phyloP scores from a whole-genome alignment of 2,329 filamentous ascomycete genomes.

The Thielaviopsis punctulata region DNA sequence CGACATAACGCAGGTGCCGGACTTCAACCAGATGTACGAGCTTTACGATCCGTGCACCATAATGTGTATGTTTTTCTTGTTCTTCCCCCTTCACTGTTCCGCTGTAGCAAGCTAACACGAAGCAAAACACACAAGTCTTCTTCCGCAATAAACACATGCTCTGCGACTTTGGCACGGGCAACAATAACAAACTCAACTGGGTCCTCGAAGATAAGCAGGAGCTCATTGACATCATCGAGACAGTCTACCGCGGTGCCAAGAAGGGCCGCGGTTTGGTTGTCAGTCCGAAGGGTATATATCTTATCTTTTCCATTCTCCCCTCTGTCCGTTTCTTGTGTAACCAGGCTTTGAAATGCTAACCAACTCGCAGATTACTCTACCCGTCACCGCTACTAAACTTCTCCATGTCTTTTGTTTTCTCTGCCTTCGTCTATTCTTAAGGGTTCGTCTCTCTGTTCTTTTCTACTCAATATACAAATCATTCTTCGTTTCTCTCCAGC shows the following conservation, averaged over 20 bases:
- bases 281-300: conserved; percentile 56
- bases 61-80: conserved; percentile 45
- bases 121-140: conserved; percentile 44
- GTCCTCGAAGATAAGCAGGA: conserved; percentile 92
- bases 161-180: conserved; percentile 93
- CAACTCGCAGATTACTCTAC: conserved; percentile 20
- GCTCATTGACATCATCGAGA: conserved; percentile 95
- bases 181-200: conserved; percentile 98
- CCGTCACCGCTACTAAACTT: conserved; percentile 21
- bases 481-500: not conserved
- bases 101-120: not conserved
- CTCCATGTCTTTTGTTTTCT: not conserved
- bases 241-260: conserved; percentile 94
- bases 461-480: not conserved
- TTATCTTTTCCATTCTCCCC: not conserved
- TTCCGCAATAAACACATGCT: conserved; percentile 99
- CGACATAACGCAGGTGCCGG: conserved; percentile 77
- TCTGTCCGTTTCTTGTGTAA: not conserved
- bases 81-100: conserved; percentile 33
- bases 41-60: conserved; percentile 83
- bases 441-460: conserved; percentile 17
- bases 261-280: conserved; percentile 94
- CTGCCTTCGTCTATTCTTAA: conserved; percentile 2
- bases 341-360: not conserved
- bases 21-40: conserved; percentile 94